phyloP scores from a whole-genome alignment of 2,329 filamentous ascomycete genomes.

The Hymenoscyphus salicellus region DNA sequence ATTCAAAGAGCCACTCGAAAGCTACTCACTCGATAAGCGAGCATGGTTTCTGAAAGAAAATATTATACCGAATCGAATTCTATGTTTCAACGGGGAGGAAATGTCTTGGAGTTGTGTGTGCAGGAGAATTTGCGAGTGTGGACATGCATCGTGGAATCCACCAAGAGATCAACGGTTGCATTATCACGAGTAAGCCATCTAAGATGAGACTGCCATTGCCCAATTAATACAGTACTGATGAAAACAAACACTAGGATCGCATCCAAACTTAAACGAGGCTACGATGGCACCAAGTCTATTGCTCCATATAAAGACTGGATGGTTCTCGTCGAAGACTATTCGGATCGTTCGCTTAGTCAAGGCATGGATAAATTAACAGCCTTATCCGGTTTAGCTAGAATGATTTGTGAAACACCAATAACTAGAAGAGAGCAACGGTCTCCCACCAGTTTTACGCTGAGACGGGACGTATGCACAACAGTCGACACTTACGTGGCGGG shows the following conservation, averaged over 20 bases:
- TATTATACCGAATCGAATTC: background rate
- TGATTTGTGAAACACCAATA: background rate
- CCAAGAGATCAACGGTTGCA: background rate
- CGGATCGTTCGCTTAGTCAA: slow-evolving; percentile 5
- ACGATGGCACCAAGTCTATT: background rate
- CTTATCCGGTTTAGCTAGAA: slow-evolving; percentile 7
- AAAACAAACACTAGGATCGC: background rate
- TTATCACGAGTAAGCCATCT: background rate
- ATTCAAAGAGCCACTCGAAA: background rate
- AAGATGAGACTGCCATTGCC: no score
- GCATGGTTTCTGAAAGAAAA: slow-evolving; percentile 9
- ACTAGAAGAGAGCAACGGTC: background rate
- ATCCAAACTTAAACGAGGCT: background rate
- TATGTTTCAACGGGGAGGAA: slow-evolving; percentile 12
- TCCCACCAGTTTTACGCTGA: background rate
- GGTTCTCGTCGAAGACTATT: slow-evolving; percentile 11
- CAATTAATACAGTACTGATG: background rate
- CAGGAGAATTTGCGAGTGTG: slow-evolving; percentile 10
- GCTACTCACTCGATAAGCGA: slow-evolving; percentile 2
- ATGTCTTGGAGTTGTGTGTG: slow-evolving; percentile 9
- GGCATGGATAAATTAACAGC: slow-evolving; percentile 6
- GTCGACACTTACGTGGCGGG: slow-evolving; percentile 1
- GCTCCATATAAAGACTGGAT: background rate
- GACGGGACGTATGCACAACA: background rate
- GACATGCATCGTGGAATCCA: slow-evolving; percentile 4